A percentile compares a stretch with the other conserved stretches of the same genome.
phyloP scores from a whole-genome alignment of 1,139 yeast species.

The Taphrina deformans region DNA sequence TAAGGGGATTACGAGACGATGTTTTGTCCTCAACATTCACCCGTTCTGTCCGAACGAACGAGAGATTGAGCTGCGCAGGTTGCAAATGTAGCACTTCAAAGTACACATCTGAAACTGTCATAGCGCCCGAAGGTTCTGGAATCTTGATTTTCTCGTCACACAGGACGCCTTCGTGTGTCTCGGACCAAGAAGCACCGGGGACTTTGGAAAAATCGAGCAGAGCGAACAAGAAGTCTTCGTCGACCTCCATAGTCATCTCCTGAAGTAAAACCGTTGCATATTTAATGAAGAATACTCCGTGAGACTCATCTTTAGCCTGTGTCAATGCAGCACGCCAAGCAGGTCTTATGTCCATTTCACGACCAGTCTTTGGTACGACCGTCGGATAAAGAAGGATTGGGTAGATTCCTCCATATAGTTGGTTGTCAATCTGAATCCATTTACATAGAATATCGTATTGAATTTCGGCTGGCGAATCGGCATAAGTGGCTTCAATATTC shows the following conservation, averaged over 20 bases:
- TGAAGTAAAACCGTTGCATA: slow-evolving; percentile 87
- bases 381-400: slow-evolving; percentile 92
- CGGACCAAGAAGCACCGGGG: slow-evolving; percentile 49
- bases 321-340: slow-evolving; percentile 83
- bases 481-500: slow-evolving; percentile 78
- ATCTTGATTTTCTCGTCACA: slow-evolving; percentile 61
- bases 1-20: slow-evolving; percentile 61
- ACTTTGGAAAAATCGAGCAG: slow-evolving; percentile 74
- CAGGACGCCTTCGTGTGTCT: slow-evolving; percentile 45
- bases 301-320: slow-evolving; percentile 79
- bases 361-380: slow-evolving; percentile 78
- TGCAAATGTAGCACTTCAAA: slow-evolving; percentile 92
- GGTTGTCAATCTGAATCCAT: slow-evolving; percentile 95
- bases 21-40: slow-evolving; percentile 59
- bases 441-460: slow-evolving; percentile 76
- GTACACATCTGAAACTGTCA: slow-evolving; percentile 71
- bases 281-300: slow-evolving; percentile 85
- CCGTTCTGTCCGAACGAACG: slow-evolving; percentile 88
- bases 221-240: slow-evolving; percentile 88
- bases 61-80: slow-evolving; percentile 82
- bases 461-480: slow-evolving; percentile 81
- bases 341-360: slow-evolving; percentile 86
- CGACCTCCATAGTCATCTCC: slow-evolving; percentile 87
- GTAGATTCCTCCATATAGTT: slow-evolving; percentile 79
- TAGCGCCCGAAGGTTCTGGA: slow-evolving; percentile 68